Base-by-base conservation (phyloP, 2,329 filamentous ascomycete species). In the Penicillium expansum region DNA sequence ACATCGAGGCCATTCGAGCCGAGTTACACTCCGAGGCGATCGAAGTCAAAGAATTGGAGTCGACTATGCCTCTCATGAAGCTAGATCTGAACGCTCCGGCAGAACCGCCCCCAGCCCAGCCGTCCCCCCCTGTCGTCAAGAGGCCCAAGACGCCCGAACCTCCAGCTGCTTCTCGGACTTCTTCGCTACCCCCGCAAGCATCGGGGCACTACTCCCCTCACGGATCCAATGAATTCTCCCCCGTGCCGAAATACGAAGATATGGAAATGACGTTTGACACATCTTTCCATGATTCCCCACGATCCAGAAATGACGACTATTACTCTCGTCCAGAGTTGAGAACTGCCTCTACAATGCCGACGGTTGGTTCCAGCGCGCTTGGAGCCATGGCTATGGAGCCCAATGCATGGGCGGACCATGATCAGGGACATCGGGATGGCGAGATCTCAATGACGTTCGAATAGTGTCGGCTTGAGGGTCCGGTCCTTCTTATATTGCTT, bases 1-100 rank as follows among this genome's bases (percentile, higher is more conserved):
- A 99, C 68, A 86, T 99, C 45, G 94, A 99, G 67, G 94, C 94
- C 13, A 97, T 99, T 62, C 84, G 91, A 48, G 87, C 91, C 10
- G 90, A 95, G 67, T 79, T 99, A 33, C 90, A 90, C 29, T 85
- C 84, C 48, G 89, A 93, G 60, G 80, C 82, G 42, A 82, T 84
- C 24, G 82, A 86, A 71, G 86, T 95, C 62, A 88, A 86, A 69
- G 90, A 97, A 76, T 84, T 97, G 57, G 84, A 94, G 74, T 92
- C 89, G 48, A 97, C 92, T 1, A 78, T 97, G 24, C 92, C 93
- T 44, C 91, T 92, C 0, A 95, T 97, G 83, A 94, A 91, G 71
- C 82, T 97, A 56, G 84, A 88, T 59, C 66, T 87, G 32, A 73
- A 74, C 52, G 58, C 68, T 10, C 63, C 67, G 1, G 29, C 66